Conservation (phyloP, 2,329 filamentous ascomycete species). For the Xylaria arbuscula region DNA sequence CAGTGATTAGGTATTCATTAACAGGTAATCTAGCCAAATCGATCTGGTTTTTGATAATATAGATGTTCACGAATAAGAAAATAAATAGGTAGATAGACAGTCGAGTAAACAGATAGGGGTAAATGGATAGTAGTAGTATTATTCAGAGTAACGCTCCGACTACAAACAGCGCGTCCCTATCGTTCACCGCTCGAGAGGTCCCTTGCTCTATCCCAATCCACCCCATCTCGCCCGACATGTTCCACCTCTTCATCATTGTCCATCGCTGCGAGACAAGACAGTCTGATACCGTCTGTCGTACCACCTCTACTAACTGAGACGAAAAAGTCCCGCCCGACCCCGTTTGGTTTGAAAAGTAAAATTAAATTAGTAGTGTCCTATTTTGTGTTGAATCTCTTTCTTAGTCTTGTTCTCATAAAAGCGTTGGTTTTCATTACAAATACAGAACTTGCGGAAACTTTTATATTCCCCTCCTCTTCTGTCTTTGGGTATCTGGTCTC, state of each 20-base stretch:
- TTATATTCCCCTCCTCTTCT: slow-evolving; percentile 12
- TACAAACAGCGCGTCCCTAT: no score
- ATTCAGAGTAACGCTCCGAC: no score
- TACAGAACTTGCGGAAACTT: slow-evolving; percentile 29
- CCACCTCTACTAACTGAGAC: neutral
- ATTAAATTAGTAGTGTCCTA: slow-evolving; percentile 1
- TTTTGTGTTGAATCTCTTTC: slow-evolving; percentile 24
- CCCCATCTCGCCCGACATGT: neutral
- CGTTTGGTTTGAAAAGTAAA: neutral
- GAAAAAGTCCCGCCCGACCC: neutral
- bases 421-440: slow-evolving; percentile 36
- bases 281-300: neutral
- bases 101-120: neutral
- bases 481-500: slow-evolving; percentile 40
- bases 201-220: neutral
- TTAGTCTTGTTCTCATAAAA: slow-evolving; percentile 34
- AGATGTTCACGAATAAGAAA: neutral
- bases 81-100: slow-evolving; percentile 7
- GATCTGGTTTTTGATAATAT: neutral
- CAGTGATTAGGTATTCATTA: neutral
- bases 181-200: no score
- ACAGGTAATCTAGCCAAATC: neutral
- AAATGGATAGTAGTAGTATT: no score
- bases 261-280: neutral
- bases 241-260: neutral